A percentile compares a stretch with the other conserved stretches of the same genome.
These are phyloP conservation scores for Trypanosoma mega DNA, from an alignment of 208 protist genomes.

Conservation along the genomic window DNA sequence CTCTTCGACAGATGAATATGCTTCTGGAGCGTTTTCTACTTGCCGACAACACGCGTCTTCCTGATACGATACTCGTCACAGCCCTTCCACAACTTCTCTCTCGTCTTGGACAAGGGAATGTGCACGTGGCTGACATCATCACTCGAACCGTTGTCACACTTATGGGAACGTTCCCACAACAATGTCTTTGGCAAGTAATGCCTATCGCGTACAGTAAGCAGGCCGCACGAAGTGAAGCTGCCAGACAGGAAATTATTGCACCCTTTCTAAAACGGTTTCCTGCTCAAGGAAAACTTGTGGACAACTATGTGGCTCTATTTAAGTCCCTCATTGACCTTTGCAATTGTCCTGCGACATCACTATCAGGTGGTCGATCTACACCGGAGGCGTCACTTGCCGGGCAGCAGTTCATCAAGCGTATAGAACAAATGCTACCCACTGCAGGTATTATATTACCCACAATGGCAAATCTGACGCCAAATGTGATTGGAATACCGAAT, in stretches of 20 bases:
- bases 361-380: constrained; percentile 29
- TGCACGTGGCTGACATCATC: constrained; percentile 51
- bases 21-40: constrained; percentile 30
- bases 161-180: constrained; percentile 77
- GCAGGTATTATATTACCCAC: constrained; percentile 69
- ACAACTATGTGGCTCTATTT: constrained; percentile 58
- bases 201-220: constrained; percentile 73
- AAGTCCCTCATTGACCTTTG: constrained; percentile 76
- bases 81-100: constrained; percentile 90
- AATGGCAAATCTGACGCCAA: constrained; percentile 69
- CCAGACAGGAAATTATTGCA: constrained; percentile 44
- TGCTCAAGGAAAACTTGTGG: constrained; percentile 35
- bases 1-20: constrained; percentile 28
- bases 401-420: constrained; percentile 56
- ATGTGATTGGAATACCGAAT: constrained; percentile 28
- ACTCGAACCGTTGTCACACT: constrained; percentile 61
- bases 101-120: constrained; percentile 73
- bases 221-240: constrained; percentile 32
- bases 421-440: constrained; percentile 41
- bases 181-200: constrained; percentile 86
- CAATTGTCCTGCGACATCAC: constrained; percentile 43
- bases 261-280: constrained; percentile 37
- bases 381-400: constrained; percentile 35
- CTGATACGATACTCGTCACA: constrained; percentile 57
- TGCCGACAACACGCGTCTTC: constrained; percentile 30